Conservation (phyloP, 2,329 filamentous ascomycete genomes). For the Fusarium subglutinans region DNA sequence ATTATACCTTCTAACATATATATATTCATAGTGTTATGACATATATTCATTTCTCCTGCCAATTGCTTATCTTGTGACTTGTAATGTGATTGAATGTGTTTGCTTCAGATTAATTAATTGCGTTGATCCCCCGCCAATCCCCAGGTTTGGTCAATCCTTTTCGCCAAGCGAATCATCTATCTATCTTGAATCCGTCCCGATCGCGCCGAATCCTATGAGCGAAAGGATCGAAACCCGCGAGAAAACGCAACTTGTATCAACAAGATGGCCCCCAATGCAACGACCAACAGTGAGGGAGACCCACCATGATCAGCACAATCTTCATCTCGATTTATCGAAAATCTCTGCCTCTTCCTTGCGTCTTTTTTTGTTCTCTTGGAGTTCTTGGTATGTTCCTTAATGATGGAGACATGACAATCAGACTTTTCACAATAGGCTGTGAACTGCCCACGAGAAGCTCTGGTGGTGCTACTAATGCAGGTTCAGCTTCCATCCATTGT, state of each 20-base stretch:
- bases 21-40: conserved; percentile 35
- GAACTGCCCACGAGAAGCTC: conserved; percentile 26
- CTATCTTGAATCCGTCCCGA: background rate
- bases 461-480: conserved; percentile 34
- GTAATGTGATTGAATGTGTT: no score
- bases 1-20: conserved; percentile 26
- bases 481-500: conserved; percentile 20
- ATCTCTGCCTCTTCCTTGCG: conserved; percentile 19
- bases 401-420: conserved; percentile 22
- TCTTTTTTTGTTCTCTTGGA: conserved; percentile 14
- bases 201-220: background rate
- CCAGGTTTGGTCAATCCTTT: background rate
- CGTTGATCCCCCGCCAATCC: background rate
- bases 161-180: conserved; percentile 2
- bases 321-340: conserved; percentile 1
- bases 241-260: background rate
- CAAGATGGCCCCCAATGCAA: background rate
- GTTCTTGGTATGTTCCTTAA: background rate
- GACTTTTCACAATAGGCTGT: conserved; percentile 32
- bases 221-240: background rate
- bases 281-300: background rate
- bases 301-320: background rate
- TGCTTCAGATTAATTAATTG: background rate
- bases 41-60: conserved; percentile 39
- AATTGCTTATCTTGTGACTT: background rate